Evolutionary conservation across 192 early-diverging fungal species (phyloP), one percentile per base, ranked within the genome.

Genomic region (Cladochytrium replicatum): DNA sequence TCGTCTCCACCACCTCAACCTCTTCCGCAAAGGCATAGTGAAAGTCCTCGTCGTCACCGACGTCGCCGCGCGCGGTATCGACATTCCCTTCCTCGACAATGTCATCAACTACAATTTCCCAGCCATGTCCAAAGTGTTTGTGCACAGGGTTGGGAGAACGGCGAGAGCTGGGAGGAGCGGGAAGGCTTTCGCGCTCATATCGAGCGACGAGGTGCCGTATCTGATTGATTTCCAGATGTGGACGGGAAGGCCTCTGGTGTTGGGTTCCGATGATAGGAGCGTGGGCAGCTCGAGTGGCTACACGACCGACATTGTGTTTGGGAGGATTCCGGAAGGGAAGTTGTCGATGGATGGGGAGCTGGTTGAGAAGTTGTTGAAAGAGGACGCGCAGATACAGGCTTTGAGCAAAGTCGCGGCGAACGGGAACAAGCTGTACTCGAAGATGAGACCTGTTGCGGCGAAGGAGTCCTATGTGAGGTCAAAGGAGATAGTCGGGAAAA

Each of bases 61-160:
- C 64, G 87, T 99, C 6, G 95, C 95, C n/a, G 91, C 92, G 5
- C 85, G 93, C 74, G 95, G 95, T 86, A 90, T 99, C 52, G 95
- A 99, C 76, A 89, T 99, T 30, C 95, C 95, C 29, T 82, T 95
- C 24, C 67, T 99, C 7, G 91, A 93, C 60, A 90, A 96, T 58
- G 95, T 99, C 32, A 74, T 99, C 70, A 97, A 99, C 65, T 95
- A 90, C 55, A 88, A 96, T 47, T 99, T 97, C 67, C 82, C 91
- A 7, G 82, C 86, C 30, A 77, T 82, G 21, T 80, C 84, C 58
- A 99, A 99, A 58, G 83, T 94, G 7, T 93, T 99, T 78, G 77
- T 99, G 29, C 95, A 99, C 71, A 82, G 95, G 50, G 91, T 94
- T 11, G 96, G 96, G 43, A 83, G 96, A 74, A 85, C 86, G 8